phyloP scores from a whole-genome alignment of 768 basidiomycete genomes.

The Phylloporus arenicola region DNA sequence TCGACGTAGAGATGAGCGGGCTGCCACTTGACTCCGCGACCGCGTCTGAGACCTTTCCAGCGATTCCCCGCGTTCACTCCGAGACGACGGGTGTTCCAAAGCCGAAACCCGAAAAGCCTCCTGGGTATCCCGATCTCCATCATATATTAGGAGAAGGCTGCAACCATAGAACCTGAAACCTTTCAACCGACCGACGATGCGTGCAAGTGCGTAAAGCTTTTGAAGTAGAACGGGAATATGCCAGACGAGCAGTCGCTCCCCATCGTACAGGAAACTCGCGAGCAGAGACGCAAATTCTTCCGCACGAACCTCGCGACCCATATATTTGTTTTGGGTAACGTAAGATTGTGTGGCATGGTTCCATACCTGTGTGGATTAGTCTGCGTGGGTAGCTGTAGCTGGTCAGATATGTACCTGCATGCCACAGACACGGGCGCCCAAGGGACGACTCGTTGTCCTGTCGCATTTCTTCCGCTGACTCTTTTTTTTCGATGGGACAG shows the following conservation, averaged over 20 bases:
- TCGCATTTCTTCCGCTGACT: slow-evolving; percentile 99
- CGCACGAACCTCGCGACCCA: slow-evolving; percentile 82
- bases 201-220: slow-evolving; percentile 90
- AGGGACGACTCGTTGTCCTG: slow-evolving; percentile 82
- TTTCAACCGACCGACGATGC: slow-evolving; percentile 80
- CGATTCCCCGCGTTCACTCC: slow-evolving; percentile 74
- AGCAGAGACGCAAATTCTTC: slow-evolving; percentile 82
- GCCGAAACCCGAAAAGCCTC: slow-evolving; percentile 60
- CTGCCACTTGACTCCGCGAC: slow-evolving; percentile 39
- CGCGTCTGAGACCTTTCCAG: slow-evolving; percentile 51
- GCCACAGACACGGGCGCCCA: slow-evolving; percentile 93
- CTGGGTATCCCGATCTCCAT: slow-evolving; percentile 88
- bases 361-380: slow-evolving; percentile 67
- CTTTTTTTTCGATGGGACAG: slow-evolving; percentile 87
- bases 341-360: slow-evolving; percentile 80
- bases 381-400: slow-evolving; percentile 1
- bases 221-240: slow-evolving; percentile 89
- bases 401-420: slow-evolving; percentile 78
- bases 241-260: slow-evolving; percentile 75
- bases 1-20: slow-evolving; percentile 51
- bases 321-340: slow-evolving; percentile 93
- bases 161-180: slow-evolving; percentile 99
- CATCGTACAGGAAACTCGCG: slow-evolving; percentile 79
- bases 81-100: slow-evolving; percentile 58
- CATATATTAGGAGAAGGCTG: slow-evolving; percentile 93